Evolutionary conservation across 805 yeast genomes (phyloP).

Genomic region (Candida bentonensis): DNA sequence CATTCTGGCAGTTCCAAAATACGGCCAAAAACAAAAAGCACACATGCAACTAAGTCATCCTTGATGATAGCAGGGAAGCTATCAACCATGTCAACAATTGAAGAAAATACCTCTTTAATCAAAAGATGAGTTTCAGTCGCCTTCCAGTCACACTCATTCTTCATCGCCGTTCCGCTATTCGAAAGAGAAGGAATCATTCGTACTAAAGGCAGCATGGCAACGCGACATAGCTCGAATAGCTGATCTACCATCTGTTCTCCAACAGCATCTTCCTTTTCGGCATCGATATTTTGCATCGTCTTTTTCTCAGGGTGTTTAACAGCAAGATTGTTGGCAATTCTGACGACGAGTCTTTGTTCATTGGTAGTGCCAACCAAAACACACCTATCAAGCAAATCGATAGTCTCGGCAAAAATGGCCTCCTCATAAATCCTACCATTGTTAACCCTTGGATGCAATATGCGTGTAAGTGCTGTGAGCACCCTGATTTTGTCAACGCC

Average conservation of each 20-base stretch:
- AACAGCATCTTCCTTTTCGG: conserved; percentile 12
- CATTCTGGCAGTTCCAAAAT: conserved; percentile 32
- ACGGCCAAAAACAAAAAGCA: conserved; percentile 47
- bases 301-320: conserved; percentile 25
- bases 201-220: conserved; percentile 50
- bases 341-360: conserved; percentile 35
- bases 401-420: conserved; percentile 55
- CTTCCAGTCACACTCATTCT: conserved; percentile 14
- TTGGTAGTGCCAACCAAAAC: conserved; percentile 38
- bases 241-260: conserved; percentile 54
- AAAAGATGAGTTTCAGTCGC: background rate
- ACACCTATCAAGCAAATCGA: conserved; percentile 63
- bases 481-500: conserved; percentile 24
- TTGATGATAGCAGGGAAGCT: conserved; percentile 56
- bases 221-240: conserved; percentile 65
- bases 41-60: conserved; percentile 56
- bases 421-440: conserved; percentile 49
- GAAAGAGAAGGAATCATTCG: conserved; percentile 45
- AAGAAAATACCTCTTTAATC: conserved; percentile 21
- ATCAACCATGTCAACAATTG: conserved; percentile 47
- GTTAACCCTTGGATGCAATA: conserved; percentile 43
- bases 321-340: conserved; percentile 46
- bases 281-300: conserved; percentile 3
- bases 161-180: conserved; percentile 21
- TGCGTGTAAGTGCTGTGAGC: conserved; percentile 35